These are phyloP conservation scores for Penicillium goetzii DNA, from an alignment of 495 filamentous ascomycete species.

Conservation along the genomic window DNA sequence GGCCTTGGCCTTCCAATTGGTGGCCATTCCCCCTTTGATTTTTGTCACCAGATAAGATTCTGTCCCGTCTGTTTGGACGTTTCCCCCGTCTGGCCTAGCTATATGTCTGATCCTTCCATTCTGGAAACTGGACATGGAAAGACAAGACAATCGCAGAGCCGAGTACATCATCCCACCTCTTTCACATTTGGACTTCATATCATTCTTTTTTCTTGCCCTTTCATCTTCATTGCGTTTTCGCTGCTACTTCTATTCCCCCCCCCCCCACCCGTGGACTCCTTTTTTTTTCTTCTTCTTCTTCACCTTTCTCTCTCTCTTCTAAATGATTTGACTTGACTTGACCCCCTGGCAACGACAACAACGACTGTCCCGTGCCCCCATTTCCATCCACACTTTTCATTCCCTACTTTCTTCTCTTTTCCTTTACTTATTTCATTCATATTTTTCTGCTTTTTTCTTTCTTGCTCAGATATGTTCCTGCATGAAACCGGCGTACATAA, in stretches of 20 bases:
- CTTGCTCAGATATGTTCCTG: constrained; percentile 31
- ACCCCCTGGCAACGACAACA: constrained; percentile 12
- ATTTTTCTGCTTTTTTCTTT: constrained; percentile 13
- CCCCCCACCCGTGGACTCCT: neutral
- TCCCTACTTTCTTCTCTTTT: neutral
- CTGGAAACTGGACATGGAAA: neutral
- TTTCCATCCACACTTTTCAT: neutral
- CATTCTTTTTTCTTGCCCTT: neutral
- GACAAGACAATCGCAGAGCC: neutral
- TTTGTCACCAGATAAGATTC: constrained; percentile 3
- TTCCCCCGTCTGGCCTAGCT: neutral
- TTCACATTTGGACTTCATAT: neutral
- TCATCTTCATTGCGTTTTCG: neutral
- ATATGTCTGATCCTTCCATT: neutral
- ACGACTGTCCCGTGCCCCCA: constrained; percentile 6
- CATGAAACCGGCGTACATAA: constrained; percentile 37
- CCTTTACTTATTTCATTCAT: neutral
- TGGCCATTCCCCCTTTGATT: neutral
- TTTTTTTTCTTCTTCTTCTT: neutral
- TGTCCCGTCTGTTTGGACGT: neutral
- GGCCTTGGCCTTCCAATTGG: neutral
- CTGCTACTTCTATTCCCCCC: constrained; percentile 5
- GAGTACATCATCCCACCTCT: neutral
- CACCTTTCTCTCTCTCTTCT: constrained; percentile 1
- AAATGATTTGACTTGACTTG: constrained; percentile 13